Percentiles rank a stretch among this genome's conserved stretches.
Conservation (phyloP, 2,329 filamentous ascomycete species). For the Chrysoporthe cubensis region DNA sequence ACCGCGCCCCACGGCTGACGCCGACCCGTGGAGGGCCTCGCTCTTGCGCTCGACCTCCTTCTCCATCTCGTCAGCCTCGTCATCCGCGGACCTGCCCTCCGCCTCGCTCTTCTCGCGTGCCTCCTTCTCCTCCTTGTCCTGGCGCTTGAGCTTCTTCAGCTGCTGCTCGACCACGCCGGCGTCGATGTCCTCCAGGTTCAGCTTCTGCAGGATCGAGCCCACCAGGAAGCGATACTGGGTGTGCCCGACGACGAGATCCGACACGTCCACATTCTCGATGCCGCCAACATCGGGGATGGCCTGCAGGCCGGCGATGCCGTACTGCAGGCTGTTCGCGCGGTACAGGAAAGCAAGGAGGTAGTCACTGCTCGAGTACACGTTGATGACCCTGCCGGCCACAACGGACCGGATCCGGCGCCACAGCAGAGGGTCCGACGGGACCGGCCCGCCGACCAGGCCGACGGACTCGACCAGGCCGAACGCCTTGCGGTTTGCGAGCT, state of each 20-base stretch:
- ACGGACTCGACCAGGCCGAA: constrained; percentile 86
- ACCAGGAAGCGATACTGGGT: constrained; percentile 46
- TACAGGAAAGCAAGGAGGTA: constrained; percentile 88
- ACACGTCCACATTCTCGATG: constrained; percentile 61
- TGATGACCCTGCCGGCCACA: constrained; percentile 81
- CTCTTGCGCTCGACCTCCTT: constrained; percentile 20
- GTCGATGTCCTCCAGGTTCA: constrained; percentile 26
- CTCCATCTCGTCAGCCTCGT: constrained; percentile 27
- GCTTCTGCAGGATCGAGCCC: constrained; percentile 49
- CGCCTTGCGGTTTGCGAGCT: constrained; percentile 74
- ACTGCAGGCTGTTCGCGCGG: constrained; percentile 78
- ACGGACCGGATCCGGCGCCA: constrained; percentile 80
- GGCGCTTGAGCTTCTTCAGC: constrained; percentile 26
- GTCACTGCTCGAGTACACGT: constrained; percentile 87
- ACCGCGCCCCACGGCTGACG: constrained; percentile 12
- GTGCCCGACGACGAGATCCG: constrained; percentile 50
- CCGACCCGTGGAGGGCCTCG: constrained; percentile 7
- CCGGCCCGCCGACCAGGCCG: constrained; percentile 80
- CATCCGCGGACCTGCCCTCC: constrained; percentile 23
- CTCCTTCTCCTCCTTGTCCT: constrained; percentile 27
- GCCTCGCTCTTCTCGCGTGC: constrained; percentile 22
- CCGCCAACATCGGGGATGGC: constrained; percentile 70
- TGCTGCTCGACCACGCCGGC: constrained; percentile 22
- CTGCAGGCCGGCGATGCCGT: constrained; percentile 84
- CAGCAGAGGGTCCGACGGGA: constrained; percentile 70